Evolutionary conservation across 495 filamentous ascomycete genomes (phyloP).

Genomic region (Xylaria curta): DNA sequence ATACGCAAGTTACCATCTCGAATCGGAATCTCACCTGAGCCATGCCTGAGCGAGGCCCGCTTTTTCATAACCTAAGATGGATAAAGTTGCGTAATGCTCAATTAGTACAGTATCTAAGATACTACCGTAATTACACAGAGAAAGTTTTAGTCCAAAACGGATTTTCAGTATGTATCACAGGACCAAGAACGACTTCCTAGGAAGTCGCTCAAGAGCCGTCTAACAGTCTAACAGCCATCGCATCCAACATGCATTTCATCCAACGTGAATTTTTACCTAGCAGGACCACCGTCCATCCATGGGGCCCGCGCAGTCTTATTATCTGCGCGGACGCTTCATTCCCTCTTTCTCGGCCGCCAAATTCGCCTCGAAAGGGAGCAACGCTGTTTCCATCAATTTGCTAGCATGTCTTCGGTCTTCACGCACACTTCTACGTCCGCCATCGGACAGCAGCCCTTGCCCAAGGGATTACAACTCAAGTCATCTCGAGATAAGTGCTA

Average conservation of each 20-base stretch:
- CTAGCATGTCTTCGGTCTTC: conserved; percentile 12
- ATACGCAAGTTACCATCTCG: not conserved
- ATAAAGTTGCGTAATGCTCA: no score
- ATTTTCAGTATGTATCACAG: not conserved
- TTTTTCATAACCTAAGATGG: no score
- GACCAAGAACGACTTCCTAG: no score
- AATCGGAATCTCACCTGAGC: no score
- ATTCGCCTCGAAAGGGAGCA: conserved; percentile 17
- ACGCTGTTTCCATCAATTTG: conserved; percentile 14
- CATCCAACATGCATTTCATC: conserved; percentile 16
- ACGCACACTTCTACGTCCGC: conserved; percentile 14
- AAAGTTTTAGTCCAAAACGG: no score
- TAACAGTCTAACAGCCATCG: not conserved
- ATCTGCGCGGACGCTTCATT: conserved; percentile 12
- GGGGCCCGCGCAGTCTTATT: conserved; percentile 20
- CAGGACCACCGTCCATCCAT: conserved; percentile 13
- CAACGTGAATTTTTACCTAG: conserved; percentile 9
- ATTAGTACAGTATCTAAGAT: no score
- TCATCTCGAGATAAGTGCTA: conserved; percentile 19
- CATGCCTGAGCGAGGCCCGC: no score
- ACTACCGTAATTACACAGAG: no score
- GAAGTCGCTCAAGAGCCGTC: no score
- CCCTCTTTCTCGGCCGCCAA: conserved; percentile 20
- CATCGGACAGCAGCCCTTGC: conserved; percentile 21
- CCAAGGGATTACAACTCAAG: conserved; percentile 19